Evolutionary conservation across 2,329 filamentous ascomycete genomes (phyloP).

Genomic region (Trichophyton verrucosum): DNA sequence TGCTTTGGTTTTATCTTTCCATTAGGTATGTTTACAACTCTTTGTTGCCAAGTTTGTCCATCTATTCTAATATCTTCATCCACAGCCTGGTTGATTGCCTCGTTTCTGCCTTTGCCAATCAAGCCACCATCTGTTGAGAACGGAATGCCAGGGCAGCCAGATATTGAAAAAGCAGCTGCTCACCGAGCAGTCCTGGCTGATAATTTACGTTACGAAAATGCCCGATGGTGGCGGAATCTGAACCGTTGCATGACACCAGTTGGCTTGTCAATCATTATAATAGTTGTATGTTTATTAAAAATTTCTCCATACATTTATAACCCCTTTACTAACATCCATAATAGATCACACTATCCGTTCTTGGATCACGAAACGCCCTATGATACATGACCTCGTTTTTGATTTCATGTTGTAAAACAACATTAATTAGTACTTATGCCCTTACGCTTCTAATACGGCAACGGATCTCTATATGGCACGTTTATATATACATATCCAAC

Average conservation of each 20-base stretch:
- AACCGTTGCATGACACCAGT: constrained; percentile 50
- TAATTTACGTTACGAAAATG: constrained; percentile 43
- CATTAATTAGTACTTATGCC: constrained; percentile 7
- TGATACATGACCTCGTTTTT: constrained; percentile 7
- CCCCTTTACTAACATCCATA: constrained; percentile 4
- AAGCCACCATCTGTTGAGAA: constrained; percentile 43
- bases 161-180: constrained; percentile 34
- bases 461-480: not conserved
- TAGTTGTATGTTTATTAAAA: constrained; percentile 36
- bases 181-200: constrained; percentile 34
- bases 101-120: constrained; percentile 58
- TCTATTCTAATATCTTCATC: constrained; percentile 14
- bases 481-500: not conserved
- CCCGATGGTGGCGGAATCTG: constrained; percentile 52
- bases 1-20: constrained; percentile 66
- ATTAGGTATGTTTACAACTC: constrained; percentile 41
- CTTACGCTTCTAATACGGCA: constrained; percentile 6
- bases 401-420: constrained; percentile 5
- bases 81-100: constrained; percentile 65
- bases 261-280: constrained; percentile 43
- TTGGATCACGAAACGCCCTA: constrained; percentile 7
- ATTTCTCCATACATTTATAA: not conserved
- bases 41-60: constrained; percentile 4
- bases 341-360: constrained; percentile 12
- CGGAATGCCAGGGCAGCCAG: constrained; percentile 19